These are phyloP conservation scores for Entonaema liquescens DNA, from an alignment of 495 filamentous ascomycete species.

Conservation along the genomic window DNA sequence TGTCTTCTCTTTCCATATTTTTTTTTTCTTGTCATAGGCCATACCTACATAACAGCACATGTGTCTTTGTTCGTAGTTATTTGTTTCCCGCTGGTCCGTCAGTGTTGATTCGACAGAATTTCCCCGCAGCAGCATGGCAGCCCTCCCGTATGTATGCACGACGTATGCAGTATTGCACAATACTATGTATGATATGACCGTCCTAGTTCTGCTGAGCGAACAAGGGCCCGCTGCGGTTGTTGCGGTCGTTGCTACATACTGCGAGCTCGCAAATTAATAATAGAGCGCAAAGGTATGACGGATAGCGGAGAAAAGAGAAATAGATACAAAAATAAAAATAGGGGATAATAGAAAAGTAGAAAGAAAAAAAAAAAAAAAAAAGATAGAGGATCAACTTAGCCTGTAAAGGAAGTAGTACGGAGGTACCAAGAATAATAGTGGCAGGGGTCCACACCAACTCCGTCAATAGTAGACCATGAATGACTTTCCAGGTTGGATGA, in stretches of 20 bases:
- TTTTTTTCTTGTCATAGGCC: constrained; percentile 4
- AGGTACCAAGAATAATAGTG: constrained; percentile 27
- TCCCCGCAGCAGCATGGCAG: constrained; percentile 40
- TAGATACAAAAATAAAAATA: constrained; percentile 14
- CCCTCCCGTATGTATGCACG: constrained; percentile 27
- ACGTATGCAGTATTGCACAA: constrained; percentile 34
- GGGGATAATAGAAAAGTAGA: constrained; percentile 8
- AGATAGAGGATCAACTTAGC: constrained; percentile 27
- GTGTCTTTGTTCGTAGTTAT: constrained; percentile 15
- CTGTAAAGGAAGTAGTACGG: constrained; percentile 41
- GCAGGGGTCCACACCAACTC: constrained; percentile 32
- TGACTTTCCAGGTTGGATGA: constrained; percentile 42
- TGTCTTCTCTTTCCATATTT: constrained; percentile 1
- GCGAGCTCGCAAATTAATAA: constrained; percentile 15
- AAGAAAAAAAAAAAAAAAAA: background rate
- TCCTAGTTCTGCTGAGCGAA: background rate
- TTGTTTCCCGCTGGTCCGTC: constrained; percentile 31
- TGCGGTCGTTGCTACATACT: background rate
- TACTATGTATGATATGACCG: constrained; percentile 25
- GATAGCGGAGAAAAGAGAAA: background rate
- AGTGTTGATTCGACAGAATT: constrained; percentile 37
- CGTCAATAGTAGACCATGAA: constrained; percentile 40
- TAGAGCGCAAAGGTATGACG: background rate
- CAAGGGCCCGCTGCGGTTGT: constrained; percentile 3
- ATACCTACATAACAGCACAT: constrained; percentile 29